Base-by-base conservation (phyloP, 768 basidiomycete genomes). In the Pulveroboletus sp. region DNA sequence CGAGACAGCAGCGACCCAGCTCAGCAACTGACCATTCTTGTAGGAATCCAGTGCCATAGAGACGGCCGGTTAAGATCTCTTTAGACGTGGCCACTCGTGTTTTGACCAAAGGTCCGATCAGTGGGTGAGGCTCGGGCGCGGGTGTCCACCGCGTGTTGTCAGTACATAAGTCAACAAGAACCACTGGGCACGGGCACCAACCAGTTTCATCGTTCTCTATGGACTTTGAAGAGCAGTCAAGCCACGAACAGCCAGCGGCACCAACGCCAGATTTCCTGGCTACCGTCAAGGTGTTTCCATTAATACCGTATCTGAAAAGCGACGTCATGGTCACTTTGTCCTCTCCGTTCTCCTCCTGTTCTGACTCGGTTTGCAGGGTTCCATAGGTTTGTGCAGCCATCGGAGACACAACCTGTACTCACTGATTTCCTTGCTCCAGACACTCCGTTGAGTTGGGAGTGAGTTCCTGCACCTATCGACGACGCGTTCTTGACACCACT, bases 381-480 rank as follows among this genome's bases (percentile, higher is more conserved):
- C 66, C 30, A 59, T 68, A 41, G 66, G 66, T 68, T 45, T 39
- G 66, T 57, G 18, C 39, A 39, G 4, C 32, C 27, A 33, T 31
- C 5, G 15, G 6, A 31, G 8, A 5, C 24, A 31, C 5, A 21
- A 8, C 43, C 1, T n/a, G 5, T 30, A 8, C 1, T 4, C 31
- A 11, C 27, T 55, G 42, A 59, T 21, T 38, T 37, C 17, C 39
- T 46, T 36, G 26, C 14, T 36, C 11, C 43, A 87, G 89, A 90
- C 59, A 80, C 80, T 44, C 79, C 86, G 9, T 63, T 91, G 51
- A 85, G 78, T 51, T 91, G 88, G 88, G 86, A 87, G 88, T 89
- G 57, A 68, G 85, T 79, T 28, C 42, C 42, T 21, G 12, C 31
- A 24, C 40, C 10, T 18, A 9, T 51, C 6, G 2, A 28, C 50